These are phyloP conservation scores for Kwoniella sp. DNA, from an alignment of 768 basidiomycete species.

Conservation along the genomic window DNA sequence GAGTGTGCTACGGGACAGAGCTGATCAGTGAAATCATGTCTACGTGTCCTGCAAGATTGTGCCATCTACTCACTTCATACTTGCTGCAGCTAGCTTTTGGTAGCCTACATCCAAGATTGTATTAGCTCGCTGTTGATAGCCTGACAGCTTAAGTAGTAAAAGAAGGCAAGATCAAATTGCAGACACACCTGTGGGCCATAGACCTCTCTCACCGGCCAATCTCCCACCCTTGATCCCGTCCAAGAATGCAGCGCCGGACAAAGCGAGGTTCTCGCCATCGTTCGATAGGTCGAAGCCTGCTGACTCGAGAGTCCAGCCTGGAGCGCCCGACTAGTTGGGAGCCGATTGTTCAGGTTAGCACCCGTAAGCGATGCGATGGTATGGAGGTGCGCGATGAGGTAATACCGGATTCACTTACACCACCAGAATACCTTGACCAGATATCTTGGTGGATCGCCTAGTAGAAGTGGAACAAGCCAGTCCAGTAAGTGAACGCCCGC, in stretches of 20 bases:
- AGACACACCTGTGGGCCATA: conserved; percentile 77
- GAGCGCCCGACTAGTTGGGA: conserved; percentile 71
- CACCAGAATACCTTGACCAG: conserved; percentile 92
- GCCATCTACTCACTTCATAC: conserved; percentile 65
- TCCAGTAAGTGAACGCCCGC: background rate
- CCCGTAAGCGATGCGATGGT: background rate
- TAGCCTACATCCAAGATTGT: conserved; percentile 62
- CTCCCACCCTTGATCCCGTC: conserved; percentile 70
- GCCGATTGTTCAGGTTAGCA: background rate
- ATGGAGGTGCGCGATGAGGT: background rate
- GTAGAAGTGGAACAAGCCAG: background rate
- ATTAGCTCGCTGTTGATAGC: background rate
- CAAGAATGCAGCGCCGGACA: conserved; percentile 84
- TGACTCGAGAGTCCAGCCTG: conserved; percentile 88
- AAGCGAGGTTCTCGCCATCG: conserved; percentile 66
- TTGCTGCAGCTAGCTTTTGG: conserved; percentile 86
- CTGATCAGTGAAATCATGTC: background rate
- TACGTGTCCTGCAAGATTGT: no score
- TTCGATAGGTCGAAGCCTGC: conserved; percentile 78
- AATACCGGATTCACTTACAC: conserved; percentile 53
- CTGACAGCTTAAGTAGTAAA: no score
- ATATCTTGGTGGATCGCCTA: conserved; percentile 82
- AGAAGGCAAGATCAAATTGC: background rate
- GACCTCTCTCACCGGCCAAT: conserved; percentile 73
- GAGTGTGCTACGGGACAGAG: conserved; percentile 65